Conservation (phyloP, 1,284 basidiomycete species). For the Pisolithus thermaeus region DNA sequence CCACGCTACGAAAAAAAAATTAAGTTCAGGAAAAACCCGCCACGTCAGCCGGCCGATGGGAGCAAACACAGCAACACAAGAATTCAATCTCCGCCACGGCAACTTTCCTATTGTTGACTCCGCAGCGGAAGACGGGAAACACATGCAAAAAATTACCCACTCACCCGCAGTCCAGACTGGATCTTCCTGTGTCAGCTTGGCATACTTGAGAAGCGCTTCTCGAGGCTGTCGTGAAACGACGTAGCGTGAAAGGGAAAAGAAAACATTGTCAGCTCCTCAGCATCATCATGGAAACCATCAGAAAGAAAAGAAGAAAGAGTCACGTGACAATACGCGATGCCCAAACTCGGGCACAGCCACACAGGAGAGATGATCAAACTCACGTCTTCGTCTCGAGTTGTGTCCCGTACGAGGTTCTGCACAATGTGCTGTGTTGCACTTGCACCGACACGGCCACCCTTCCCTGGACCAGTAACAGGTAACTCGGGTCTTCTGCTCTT, state of each 20-base stretch:
- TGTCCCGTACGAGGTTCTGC: slow-evolving; percentile 86
- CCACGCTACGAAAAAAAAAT: slow-evolving; percentile 63
- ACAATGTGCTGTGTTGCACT: slow-evolving; percentile 95
- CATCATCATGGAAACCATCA: slow-evolving; percentile 20
- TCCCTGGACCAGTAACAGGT: slow-evolving; percentile 87
- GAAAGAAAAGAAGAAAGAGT: slow-evolving; percentile 8
- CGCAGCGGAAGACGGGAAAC: slow-evolving; percentile 19
- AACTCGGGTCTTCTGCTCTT: slow-evolving; percentile 90
- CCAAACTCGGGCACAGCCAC: slow-evolving; percentile 11
- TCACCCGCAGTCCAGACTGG: slow-evolving; percentile 79
- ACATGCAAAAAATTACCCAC: slow-evolving; percentile 26
- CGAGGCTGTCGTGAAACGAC: slow-evolving; percentile 62
- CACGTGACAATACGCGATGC: slow-evolving; percentile 13
- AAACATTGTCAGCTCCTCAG: slow-evolving; percentile 18
- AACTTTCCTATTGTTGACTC: slow-evolving; percentile 28
- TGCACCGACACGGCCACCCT: slow-evolving; percentile 90
- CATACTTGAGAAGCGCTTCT: slow-evolving; percentile 94
- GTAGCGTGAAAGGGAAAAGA: slow-evolving; percentile 14
- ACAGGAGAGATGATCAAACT: slow-evolving; percentile 30
- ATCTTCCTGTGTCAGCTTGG: slow-evolving; percentile 67
- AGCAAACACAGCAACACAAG: slow-evolving; percentile 43
- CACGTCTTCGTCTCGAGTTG: slow-evolving; percentile 87
- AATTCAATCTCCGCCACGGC: slow-evolving; percentile 31
- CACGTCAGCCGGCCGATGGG: slow-evolving; percentile 55
- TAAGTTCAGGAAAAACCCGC: slow-evolving; percentile 47